These are phyloP conservation scores for Dendrocalamus sinicus DNA, from an alignment of 176 grass and related monocot genomes.

Conservation along the genomic window DNA sequence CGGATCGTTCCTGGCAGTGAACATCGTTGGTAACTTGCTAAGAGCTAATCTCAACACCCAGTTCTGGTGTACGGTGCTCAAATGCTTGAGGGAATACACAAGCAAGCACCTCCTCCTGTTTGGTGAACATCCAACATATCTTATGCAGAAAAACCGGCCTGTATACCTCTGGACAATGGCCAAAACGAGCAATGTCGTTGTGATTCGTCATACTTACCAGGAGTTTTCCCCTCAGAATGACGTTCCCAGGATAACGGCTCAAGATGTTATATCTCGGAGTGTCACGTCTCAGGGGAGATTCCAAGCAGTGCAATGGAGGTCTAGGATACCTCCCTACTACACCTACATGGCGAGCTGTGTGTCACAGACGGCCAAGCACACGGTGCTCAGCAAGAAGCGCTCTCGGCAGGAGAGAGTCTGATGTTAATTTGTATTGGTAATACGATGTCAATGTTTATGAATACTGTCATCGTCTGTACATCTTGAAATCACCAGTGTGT, in stretches of 20 bases:
- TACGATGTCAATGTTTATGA: not conserved
- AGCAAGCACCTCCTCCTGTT: not conserved
- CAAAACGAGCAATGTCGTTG: too few species aligned
- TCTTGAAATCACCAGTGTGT: not conserved
- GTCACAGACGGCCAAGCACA: not conserved
- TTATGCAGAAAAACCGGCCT: not conserved
- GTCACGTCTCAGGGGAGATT: constrained; percentile 3
- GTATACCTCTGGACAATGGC: not conserved
- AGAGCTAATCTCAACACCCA: not conserved
- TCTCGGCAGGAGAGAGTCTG: constrained; percentile 8
- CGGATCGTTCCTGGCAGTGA: not conserved
- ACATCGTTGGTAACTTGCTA: not conserved
- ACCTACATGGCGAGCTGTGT: constrained; percentile 7
- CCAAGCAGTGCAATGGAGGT: constrained; percentile 1
- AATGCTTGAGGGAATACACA: not conserved
- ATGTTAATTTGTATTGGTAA: not conserved
- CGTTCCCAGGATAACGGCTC: not conserved
- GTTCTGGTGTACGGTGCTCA: not conserved
- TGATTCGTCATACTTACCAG: too few species aligned
- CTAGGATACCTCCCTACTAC: constrained; percentile 43
- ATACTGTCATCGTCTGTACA: not conserved
- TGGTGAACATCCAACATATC: not conserved
- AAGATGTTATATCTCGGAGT: not conserved
- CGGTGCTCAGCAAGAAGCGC: not conserved
- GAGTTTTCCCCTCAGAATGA: too few species aligned